These are phyloP conservation scores for Mycena leptocephala DNA, from an alignment of 768 basidiomycete genomes.

Conservation along the genomic window DNA sequence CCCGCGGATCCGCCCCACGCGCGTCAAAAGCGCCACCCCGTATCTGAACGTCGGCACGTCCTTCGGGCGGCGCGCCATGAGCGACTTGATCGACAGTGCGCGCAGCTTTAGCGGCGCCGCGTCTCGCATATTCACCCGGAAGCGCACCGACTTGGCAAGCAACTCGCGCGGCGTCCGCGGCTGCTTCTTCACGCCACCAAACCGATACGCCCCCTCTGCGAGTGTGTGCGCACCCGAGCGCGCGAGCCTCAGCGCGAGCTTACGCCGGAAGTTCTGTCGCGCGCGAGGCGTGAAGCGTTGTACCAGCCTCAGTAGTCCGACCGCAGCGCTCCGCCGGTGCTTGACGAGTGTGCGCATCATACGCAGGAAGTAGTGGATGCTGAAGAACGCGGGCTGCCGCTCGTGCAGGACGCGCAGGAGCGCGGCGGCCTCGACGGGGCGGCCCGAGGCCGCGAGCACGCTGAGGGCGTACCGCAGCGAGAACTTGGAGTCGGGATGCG, in stretches of 20 bases:
- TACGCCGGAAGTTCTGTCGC: constrained; percentile 48
- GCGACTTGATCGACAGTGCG: constrained; percentile 40
- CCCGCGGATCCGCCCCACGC: constrained; percentile 58
- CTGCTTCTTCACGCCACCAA: constrained; percentile 9
- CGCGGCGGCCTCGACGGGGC: constrained; percentile 53
- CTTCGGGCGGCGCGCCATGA: constrained; percentile 43
- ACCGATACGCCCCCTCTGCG: constrained; percentile 40
- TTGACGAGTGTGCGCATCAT: constrained; percentile 59
- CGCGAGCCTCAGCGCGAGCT: constrained; percentile 48
- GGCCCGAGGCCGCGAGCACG: constrained; percentile 55
- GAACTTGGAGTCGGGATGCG: constrained; percentile 53
- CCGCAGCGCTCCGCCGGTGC: constrained; percentile 54
- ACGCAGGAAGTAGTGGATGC: constrained; percentile 53
- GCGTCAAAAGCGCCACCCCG: constrained; percentile 57
- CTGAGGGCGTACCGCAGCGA: constrained; percentile 65
- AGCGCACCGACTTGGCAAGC: constrained; percentile 43
- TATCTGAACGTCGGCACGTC: constrained; percentile 48
- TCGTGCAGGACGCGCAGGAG: constrained; percentile 59
- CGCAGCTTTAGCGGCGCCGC: constrained; percentile 30
- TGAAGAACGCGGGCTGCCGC: constrained; percentile 58
- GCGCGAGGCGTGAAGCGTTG: constrained; percentile 38
- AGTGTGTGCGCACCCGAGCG: constrained; percentile 49
- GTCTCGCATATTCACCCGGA: constrained; percentile 35
- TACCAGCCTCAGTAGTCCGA: constrained; percentile 46
- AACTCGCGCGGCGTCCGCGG: constrained; percentile 42